Percentiles rank a stretch among this genome's conserved stretches.
phyloP scores from a whole-genome alignment of 2,329 filamentous ascomycete genomes.

The Fusarium chaquense region DNA sequence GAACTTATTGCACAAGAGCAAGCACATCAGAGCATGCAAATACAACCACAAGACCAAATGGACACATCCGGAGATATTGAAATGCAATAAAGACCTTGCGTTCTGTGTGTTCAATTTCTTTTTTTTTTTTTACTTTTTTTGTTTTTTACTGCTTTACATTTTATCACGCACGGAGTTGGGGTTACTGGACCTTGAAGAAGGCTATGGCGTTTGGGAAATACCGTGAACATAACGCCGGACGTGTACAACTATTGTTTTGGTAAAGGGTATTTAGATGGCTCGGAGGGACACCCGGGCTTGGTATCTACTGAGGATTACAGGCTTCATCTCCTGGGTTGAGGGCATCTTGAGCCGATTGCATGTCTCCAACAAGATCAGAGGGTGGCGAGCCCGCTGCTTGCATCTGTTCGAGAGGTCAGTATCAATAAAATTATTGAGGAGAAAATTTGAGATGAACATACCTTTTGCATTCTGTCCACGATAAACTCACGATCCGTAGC shows the following conservation, averaged over 20 bases:
- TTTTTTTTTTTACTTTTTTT: too few relatives aligned
- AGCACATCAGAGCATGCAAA: conserved; percentile 19
- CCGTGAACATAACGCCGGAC: conserved; percentile 31
- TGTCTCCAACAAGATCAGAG: conserved; percentile 89
- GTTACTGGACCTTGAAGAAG: conserved; percentile 24
- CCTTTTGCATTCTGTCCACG: conserved; percentile 98
- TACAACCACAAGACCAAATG: conserved; percentile 56
- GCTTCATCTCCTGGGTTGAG: conserved; percentile 71
- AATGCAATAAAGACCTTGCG: conserved; percentile 26
- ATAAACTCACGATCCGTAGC: conserved; percentile 88
- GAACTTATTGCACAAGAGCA: conserved; percentile 54
- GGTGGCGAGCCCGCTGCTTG: conserved; percentile 94
- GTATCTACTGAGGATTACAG: conserved; percentile 70
- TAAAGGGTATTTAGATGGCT: conserved; percentile 48
- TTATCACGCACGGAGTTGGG: conserved; percentile 39
- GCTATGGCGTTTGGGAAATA: conserved; percentile 42
- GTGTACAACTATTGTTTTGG: conserved; percentile 44
- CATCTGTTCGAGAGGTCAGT: conserved; percentile 72
- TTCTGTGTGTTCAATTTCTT: neutral
- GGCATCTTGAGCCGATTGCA: conserved; percentile 83
- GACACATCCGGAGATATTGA: conserved; percentile 58
- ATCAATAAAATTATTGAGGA: neutral
- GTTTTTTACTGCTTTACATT: conserved; percentile 13
- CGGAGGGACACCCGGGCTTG: conserved; percentile 37
- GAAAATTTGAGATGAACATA: conserved; percentile 56